phyloP scores from a whole-genome alignment of 108 stramenopile species.

The Nitzschia sp. region DNA sequence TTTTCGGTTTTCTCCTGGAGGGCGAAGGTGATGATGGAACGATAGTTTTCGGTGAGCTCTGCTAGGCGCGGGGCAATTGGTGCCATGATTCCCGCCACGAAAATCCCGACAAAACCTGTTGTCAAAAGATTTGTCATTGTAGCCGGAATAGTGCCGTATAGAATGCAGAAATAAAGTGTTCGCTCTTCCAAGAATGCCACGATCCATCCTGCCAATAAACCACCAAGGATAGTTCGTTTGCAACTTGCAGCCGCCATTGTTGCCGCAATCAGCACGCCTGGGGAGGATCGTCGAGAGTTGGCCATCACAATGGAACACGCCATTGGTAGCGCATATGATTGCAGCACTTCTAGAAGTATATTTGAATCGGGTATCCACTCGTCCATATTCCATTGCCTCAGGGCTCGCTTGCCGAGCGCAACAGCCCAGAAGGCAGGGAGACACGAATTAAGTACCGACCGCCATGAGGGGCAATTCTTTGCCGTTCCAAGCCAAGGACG shows the following conservation, averaged over 20 bases:
- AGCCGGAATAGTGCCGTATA: constrained; percentile 49
- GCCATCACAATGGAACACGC: constrained; percentile 46
- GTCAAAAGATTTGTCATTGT: constrained; percentile 71
- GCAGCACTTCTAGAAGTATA: constrained; percentile 1
- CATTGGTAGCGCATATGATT: constrained; percentile 33
- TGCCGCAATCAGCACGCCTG: constrained; percentile 37
- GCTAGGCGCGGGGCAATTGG: constrained; percentile 20
- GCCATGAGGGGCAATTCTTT: constrained; percentile 21
- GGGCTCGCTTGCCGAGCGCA: constrained; percentile 20
- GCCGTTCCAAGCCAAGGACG: constrained; percentile 23
- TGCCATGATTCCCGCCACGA: constrained; percentile 45
- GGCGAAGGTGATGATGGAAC: constrained; percentile 12
- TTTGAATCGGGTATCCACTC: neutral
- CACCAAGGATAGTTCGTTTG: constrained; percentile 45
- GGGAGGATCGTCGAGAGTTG: constrained; percentile 22
- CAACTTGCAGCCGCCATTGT: constrained; percentile 40
- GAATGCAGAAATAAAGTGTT: constrained; percentile 41
- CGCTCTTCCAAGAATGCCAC: constrained; percentile 29
- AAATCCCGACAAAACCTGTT: constrained; percentile 52
- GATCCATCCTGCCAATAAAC: constrained; percentile 50
- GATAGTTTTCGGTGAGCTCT: constrained; percentile 12
- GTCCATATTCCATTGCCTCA: neutral
- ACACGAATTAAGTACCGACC: constrained; percentile 56
- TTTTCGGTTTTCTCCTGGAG: neutral
- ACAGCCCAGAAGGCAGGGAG: constrained; percentile 65